phyloP scores from a whole-genome alignment of 768 basidiomycete species.

The Kwoniella sp. region DNA sequence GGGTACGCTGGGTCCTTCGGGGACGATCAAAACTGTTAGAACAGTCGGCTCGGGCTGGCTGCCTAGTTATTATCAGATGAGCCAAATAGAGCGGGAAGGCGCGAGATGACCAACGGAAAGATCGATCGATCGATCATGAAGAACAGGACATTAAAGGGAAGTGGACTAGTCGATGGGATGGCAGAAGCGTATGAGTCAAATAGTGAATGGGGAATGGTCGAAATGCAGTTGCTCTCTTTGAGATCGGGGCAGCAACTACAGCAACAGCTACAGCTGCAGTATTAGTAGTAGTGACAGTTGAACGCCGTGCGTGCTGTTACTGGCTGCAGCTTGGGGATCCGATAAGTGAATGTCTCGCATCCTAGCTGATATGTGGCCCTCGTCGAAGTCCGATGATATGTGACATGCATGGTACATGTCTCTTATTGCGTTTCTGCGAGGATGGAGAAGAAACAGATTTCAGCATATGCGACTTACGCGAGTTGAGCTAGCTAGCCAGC shows the following conservation, averaged over 20 bases:
- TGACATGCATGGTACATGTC: neutral
- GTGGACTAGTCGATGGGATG: neutral
- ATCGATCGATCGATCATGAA: too few relatives aligned
- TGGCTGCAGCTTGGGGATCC: too few relatives aligned
- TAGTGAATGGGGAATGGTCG: neutral
- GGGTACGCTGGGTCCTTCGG: constrained; percentile 8
- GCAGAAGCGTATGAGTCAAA: neutral
- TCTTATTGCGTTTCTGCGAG: constrained; percentile 1
- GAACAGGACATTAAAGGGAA: too few relatives aligned
- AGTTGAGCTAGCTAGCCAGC: too few relatives aligned
- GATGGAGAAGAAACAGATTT: neutral
- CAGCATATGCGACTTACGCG: neutral
- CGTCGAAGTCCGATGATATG: too few relatives aligned
- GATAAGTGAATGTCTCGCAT: too few relatives aligned
- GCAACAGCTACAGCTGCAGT: too few relatives aligned
- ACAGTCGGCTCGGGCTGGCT: constrained; percentile 25
- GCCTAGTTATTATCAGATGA: constrained; percentile 38
- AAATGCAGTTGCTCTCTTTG: neutral
- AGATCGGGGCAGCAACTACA: too few relatives aligned
- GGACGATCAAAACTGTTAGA: neutral
- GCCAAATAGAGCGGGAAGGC: constrained; percentile 3
- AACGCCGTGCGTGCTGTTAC: too few relatives aligned
- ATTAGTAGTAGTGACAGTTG: too few relatives aligned
- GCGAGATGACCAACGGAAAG: neutral
- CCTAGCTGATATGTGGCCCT: too few relatives aligned